Evolutionary conservation across 2,329 filamentous ascomycete genomes (phyloP), one percentile per base, ranked within the genome.

Genomic region (Zelopaecilomyces penicillatus): DNA sequence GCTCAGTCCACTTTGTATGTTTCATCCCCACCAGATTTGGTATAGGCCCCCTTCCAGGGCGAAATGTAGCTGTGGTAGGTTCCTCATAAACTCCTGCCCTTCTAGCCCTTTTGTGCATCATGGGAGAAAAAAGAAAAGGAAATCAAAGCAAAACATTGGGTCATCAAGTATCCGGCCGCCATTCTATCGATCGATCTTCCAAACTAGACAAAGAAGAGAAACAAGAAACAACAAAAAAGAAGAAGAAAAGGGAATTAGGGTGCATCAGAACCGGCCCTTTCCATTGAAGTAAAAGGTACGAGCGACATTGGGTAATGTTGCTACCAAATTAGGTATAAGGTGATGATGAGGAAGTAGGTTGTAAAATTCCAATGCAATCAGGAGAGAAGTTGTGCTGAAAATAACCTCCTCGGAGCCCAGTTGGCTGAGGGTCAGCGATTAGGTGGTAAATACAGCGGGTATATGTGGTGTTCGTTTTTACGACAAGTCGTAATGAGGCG

Each of bases 381-480:
- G 19, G 19, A 19, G 19, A 19, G 19, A 19, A 19, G 19, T 19
- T 19, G 19, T 19, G 19, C 19, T 19, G 19, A 19, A 19, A 19
- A 19, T 19, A 19, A 19, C 19, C 19, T 19, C 19, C 19, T 19
- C 19, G 19, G 19, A 19, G 19, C 19, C 19, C 19, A 19, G 19
- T 19, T 19, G 19, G 19, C 19, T 19, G 19, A 19, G 19, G 19
- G 19, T 19, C 19, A 19, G 19, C 19, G 19, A 19, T 19, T 19
- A 19, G 19, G 19, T 19, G 19, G 19, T 31, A 45, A 10, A 28
- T 27, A 52, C 48, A 53, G 48, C 50, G 47, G 52, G 54, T 57
- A 57, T 57, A 52, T 33, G 33, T 46, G 41, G 47, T 19, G 19
- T 19, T 19, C 19, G n/a, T 31, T 30, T 30, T 29, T 5, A 39